phyloP scores from a whole-genome alignment of 169 alveolate species.

The Cryptosporidium andersoni region DNA sequence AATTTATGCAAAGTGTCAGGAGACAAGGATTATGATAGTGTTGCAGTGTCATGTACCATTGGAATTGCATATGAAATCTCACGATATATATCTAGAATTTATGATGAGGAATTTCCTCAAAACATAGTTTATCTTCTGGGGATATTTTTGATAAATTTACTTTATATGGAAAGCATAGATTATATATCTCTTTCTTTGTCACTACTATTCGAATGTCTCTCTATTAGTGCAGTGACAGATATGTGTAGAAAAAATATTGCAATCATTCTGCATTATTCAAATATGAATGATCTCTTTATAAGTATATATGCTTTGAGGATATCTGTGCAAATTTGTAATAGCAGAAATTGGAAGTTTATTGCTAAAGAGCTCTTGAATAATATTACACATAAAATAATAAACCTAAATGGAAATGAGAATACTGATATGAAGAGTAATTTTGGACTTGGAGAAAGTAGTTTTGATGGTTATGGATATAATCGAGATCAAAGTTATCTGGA shows the following conservation, averaged over 20 bases:
- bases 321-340: constrained; percentile 21
- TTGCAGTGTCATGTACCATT: constrained; percentile 27
- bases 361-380: constrained; percentile 44
- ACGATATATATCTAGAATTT: constrained; percentile 8
- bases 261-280: constrained; percentile 10
- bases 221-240: constrained; percentile 12
- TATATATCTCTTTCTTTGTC: constrained; percentile 53
- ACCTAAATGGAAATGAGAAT: not conserved
- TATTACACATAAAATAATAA: constrained; percentile 12
- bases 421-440: too few species aligned
- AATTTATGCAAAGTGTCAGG: not conserved
- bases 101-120: constrained; percentile 3
- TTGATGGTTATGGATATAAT: too few species aligned
- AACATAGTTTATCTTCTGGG: constrained; percentile 27
- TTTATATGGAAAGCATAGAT: constrained; percentile 40
- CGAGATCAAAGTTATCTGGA: constrained; percentile 12
- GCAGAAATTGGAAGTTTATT: constrained; percentile 47
- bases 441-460: too few species aligned
- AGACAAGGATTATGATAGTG: constrained; percentile 4
- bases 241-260: constrained; percentile 13
- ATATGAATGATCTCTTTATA: constrained; percentile 33
- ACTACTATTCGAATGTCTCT: constrained; percentile 12
- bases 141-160: constrained; percentile 31
- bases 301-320: constrained; percentile 20
- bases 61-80: constrained; percentile 51